Conservation (phyloP, 2,329 filamentous ascomycete species). For the Alternaria tenuissima region DNA sequence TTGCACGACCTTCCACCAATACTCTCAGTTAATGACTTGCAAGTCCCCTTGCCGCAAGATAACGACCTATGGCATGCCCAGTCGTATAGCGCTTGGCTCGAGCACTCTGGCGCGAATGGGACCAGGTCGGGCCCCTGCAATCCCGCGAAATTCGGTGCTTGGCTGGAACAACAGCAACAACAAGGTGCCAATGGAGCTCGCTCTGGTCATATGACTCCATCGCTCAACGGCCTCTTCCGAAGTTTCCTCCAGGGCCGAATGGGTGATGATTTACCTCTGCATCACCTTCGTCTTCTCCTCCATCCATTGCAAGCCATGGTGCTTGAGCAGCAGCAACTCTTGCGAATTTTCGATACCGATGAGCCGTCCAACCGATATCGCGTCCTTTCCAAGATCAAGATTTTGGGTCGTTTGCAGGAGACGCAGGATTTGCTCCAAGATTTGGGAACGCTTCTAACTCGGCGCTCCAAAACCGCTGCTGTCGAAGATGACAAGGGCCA, state of each 20-base stretch:
- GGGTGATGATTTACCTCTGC: conserved; percentile 2
- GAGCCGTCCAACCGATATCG: conserved; percentile 12
- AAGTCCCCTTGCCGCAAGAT: conserved; percentile 7
- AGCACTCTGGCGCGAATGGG: background rate
- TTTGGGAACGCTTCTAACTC: conserved; percentile 8
- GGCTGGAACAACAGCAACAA: background rate
- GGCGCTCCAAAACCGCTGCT: background rate
- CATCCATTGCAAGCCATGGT: conserved; percentile 14
- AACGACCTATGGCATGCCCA: conserved; percentile 8
- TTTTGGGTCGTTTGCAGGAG: conserved; percentile 11
- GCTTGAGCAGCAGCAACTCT: conserved; percentile 12
- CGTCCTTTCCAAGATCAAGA: conserved; percentile 10
- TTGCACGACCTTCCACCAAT: conserved; percentile 11
- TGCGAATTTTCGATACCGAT: conserved; percentile 14
- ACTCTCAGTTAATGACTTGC: conserved; percentile 12
- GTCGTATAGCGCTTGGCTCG: conserved; percentile 8
- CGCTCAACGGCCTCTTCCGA: conserved; percentile 11
- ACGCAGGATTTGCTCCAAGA: conserved; percentile 12
- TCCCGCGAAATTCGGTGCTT: conserved; percentile 2
- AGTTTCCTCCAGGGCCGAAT: conserved; percentile 14
- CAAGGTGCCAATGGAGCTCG: background rate
- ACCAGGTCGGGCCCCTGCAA: background rate
- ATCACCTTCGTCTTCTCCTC: conserved; percentile 15
- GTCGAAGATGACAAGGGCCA: background rate
- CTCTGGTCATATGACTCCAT: conserved; percentile 1